Evolutionary conservation across 768 basidiomycete genomes (phyloP).

Genomic region (Hemileccinum rubropunctum): DNA sequence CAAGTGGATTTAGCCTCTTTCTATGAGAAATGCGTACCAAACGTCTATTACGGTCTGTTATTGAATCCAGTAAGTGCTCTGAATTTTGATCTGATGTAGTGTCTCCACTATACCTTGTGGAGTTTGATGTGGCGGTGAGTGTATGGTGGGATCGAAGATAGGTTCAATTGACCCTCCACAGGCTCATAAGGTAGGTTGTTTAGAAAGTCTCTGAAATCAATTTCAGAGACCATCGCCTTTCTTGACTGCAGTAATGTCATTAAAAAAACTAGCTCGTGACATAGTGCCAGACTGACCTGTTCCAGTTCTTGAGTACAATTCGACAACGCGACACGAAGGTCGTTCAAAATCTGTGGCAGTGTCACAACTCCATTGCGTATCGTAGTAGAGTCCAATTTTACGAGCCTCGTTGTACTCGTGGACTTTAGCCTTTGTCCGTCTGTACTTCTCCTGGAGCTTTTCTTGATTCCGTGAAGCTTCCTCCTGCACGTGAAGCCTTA

Average conservation of each 20-base stretch:
- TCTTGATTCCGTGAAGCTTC: slow-evolving; percentile 4
- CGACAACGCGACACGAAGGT: slow-evolving; percentile 18
- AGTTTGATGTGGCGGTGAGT: neutral
- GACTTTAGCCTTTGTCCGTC: slow-evolving; percentile 14
- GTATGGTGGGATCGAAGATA: slow-evolving; percentile 7
- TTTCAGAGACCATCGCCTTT: slow-evolving; percentile 11
- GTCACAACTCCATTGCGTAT: neutral
- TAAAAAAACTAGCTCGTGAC: neutral
- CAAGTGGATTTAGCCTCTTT: neutral
- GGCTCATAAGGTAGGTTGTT: slow-evolving; percentile 6
- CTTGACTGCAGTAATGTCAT: slow-evolving; percentile 9
- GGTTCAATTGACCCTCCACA: slow-evolving; percentile 11
- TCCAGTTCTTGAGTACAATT: slow-evolving; percentile 20
- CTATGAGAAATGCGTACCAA: slow-evolving; percentile 9
- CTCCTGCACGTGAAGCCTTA: slow-evolving; percentile 8
- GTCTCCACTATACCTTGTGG: slow-evolving; percentile 17
- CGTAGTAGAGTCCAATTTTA: neutral
- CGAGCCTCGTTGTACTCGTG: slow-evolving; percentile 20
- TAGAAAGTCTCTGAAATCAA: slow-evolving; percentile 14
- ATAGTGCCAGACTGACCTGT: slow-evolving; percentile 6
- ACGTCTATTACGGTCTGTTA: slow-evolving; percentile 2
- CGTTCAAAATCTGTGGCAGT: slow-evolving; percentile 14
- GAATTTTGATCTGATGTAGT: neutral
- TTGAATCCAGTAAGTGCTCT: neutral
- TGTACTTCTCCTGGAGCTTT: slow-evolving; percentile 22